Conservation (phyloP, 2,329 filamentous ascomycete genomes). For the Seiridium unicorne region DNA sequence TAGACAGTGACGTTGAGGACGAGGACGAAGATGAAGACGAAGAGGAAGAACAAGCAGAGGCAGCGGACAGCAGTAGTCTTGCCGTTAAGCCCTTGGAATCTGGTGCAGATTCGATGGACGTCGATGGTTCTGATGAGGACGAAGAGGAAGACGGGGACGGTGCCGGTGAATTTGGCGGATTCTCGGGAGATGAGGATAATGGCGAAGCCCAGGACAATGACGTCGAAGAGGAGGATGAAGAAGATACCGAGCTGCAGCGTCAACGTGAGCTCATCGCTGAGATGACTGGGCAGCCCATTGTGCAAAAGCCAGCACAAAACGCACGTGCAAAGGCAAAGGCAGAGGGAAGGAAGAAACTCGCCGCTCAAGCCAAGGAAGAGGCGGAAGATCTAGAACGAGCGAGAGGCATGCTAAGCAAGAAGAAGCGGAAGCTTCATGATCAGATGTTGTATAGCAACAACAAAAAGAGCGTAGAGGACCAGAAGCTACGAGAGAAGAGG, state of each 20-base stretch:
- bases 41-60: conserved; percentile 26
- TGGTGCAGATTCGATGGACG: conserved; percentile 47
- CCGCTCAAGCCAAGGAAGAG: conserved; percentile 71
- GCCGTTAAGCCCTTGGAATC: conserved; percentile 38
- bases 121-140: conserved; percentile 43
- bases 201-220: conserved; percentile 36
- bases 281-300: conserved; percentile 66
- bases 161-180: conserved; percentile 42
- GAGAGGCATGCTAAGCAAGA: conserved; percentile 98
- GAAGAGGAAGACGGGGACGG: conserved; percentile 39
- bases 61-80: conserved; percentile 24
- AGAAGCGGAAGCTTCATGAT: conserved; percentile 96
- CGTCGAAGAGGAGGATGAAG: conserved; percentile 57
- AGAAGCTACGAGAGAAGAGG: conserved; percentile 83
- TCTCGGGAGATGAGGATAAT: conserved; percentile 47
- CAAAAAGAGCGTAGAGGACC: conserved; percentile 87
- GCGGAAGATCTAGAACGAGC: conserved; percentile 86
- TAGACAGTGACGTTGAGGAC: conserved; percentile 58
- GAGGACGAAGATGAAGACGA: conserved; percentile 46
- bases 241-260: conserved; percentile 64
- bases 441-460: conserved; percentile 97
- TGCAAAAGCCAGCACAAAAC: conserved; percentile 43
- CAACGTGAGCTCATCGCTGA: conserved; percentile 94
- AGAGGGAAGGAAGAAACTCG: conserved; percentile 66
- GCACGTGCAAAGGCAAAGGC: conserved; percentile 64